These are phyloP conservation scores for Calonectria henricotiae DNA, from an alignment of 2,329 filamentous ascomycete genomes.

Conservation along the genomic window DNA sequence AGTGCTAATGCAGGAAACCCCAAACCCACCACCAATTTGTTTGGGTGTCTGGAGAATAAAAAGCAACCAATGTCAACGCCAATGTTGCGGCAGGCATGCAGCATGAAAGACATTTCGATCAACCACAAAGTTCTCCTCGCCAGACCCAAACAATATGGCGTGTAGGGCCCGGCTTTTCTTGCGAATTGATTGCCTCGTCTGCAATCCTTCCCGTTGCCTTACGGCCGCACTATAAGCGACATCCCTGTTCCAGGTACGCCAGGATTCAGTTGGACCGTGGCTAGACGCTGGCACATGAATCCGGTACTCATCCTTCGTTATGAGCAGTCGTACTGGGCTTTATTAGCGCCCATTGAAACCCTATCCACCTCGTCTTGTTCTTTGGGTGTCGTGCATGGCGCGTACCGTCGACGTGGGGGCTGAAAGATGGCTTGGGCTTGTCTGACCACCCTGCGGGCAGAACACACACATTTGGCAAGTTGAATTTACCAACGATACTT, in stretches of 20 bases:
- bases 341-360: background rate
- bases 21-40: background rate
- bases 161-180: background rate
- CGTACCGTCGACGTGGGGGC: background rate
- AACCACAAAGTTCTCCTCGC: background rate
- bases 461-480: background rate
- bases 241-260: background rate
- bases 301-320: background rate
- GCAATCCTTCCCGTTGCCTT: background rate
- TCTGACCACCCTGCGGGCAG: constrained; percentile 14
- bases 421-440: background rate
- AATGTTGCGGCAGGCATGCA: background rate
- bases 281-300: background rate
- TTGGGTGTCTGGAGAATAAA: background rate
- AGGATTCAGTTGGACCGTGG: background rate
- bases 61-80: background rate
- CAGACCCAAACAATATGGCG: background rate
- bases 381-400: background rate
- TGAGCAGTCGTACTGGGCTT: background rate
- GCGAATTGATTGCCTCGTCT: background rate
- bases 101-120: background rate
- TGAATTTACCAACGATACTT: background rate
- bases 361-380: background rate
- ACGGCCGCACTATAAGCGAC: background rate
- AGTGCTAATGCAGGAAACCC: background rate